phyloP scores from a whole-genome alignment of 2,329 filamentous ascomycete genomes.

The Fusarium sp. region DNA sequence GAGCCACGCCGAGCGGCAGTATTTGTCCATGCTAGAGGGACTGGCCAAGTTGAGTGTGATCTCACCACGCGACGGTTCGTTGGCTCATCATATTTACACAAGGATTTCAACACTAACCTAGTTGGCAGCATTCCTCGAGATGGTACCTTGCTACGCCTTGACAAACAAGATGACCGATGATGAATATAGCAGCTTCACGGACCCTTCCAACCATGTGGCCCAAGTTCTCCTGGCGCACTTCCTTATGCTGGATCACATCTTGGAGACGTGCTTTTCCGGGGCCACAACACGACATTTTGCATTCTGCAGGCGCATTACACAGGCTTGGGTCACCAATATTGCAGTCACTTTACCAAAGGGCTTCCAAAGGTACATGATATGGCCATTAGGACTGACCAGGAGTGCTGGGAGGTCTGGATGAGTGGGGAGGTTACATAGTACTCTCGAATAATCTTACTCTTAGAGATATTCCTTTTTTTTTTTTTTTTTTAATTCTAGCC shows the following conservation, averaged over 20 bases:
- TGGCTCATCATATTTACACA: background rate
- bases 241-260: background rate
- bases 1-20: background rate
- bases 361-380: background rate
- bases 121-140: background rate
- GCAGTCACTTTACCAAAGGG: background rate
- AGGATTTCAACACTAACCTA: background rate
- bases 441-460: background rate
- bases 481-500: background rate
- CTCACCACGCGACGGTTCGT: background rate
- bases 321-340: background rate
- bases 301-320: background rate
- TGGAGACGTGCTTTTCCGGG: background rate
- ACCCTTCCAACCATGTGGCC: background rate
- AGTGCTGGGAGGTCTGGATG: background rate
- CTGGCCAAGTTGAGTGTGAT: background rate
- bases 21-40: background rate
- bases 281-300: background rate
- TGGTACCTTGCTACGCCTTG: background rate
- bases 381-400: background rate
- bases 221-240: background rate
- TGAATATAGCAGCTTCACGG: background rate
- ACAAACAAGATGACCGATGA: background rate
- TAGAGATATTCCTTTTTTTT: background rate
- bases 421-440: no score